Evolutionary conservation across 495 filamentous ascomycete genomes (phyloP), one percentile per base, ranked within the genome.

Genomic region (Clohesyomyces aquaticus): DNA sequence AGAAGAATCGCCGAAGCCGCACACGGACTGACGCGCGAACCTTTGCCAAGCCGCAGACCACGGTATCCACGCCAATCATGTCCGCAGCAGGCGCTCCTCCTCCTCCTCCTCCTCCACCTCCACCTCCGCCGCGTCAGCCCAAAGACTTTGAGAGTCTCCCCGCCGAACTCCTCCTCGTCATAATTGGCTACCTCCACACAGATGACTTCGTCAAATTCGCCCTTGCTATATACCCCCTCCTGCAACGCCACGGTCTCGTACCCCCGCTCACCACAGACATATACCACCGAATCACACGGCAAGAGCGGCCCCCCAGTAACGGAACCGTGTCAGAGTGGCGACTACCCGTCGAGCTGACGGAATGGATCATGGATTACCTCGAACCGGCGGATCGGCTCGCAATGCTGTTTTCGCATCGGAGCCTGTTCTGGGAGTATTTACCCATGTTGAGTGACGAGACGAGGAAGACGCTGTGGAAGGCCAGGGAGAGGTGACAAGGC

Each of bases 161-260:
- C 0, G 53, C 72, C 8, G 79, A 81, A 61, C 71, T 80, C 14
- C 49, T 81, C 52, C 59, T 78, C 35, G 60, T 68, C 54, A 76
- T 81, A 42, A 54, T 80, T 50, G 59, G 72, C 9, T 67, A 65
- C 51, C 67, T 81, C 14, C 59, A 59, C 8, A 67, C 73, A 4
- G 61, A 74, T n/a, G 65, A 75, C 41, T 77, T 71, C 43, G 71
- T 79, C 48, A 71, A 66, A 25, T 67, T 79, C 42, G 73, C 75
- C 18, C 66, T 80, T 14, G 75, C 75, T 22, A 59, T 71, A 48
- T 79, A 78, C 60, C 71, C 71, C 4, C 68, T 73, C n/a, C 66
- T 80, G 22, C 67, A 65, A 18, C n/a, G 32, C 11, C 48, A 69
- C 32, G 69, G 65, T 54, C 63, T 70, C 16, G 69, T 66, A 12